phyloP scores from a whole-genome alignment of 192 early-diverging fungal species.

The Pilaira anomala region DNA sequence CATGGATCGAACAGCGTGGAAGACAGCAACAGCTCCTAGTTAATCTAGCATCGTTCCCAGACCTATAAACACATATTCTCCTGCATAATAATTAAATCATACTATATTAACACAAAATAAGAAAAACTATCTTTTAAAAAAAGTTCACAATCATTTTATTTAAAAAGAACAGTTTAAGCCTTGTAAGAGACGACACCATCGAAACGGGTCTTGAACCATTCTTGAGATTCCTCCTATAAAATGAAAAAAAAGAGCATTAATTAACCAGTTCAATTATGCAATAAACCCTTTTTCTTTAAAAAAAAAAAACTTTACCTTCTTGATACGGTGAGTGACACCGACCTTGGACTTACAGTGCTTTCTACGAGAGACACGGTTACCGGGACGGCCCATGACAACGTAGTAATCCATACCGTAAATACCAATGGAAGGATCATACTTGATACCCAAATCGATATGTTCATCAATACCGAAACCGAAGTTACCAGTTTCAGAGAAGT shows the following conservation, averaged over 20 bases:
- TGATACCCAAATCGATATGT: slow-evolving; percentile 99
- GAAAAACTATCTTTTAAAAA: neutral
- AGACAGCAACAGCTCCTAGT: slow-evolving; percentile 23
- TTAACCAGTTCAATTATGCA: neutral
- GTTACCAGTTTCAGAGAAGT: slow-evolving; percentile 99
- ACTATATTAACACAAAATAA: no score
- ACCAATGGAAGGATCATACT: slow-evolving; percentile 99
- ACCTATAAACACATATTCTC: neutral
- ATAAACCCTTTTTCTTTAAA: neutral
- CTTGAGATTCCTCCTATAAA: slow-evolving; percentile 80
- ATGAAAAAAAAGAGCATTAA: neutral
- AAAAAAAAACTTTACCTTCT: slow-evolving; percentile 45
- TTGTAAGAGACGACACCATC: slow-evolving; percentile 32
- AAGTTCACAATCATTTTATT: slow-evolving; percentile 7
- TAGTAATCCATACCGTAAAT: slow-evolving; percentile 99
- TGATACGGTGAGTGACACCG: slow-evolving; percentile 88
- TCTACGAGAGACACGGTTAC: slow-evolving; percentile 92
- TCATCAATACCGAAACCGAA: slow-evolving; percentile 99
- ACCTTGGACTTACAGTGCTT: slow-evolving; percentile 82
- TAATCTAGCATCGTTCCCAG: neutral
- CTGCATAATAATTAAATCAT: no score
- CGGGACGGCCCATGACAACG: slow-evolving; percentile 97
- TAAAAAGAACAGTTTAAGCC: slow-evolving; percentile 22
- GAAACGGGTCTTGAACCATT: slow-evolving; percentile 96
- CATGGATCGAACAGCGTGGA: slow-evolving; percentile 81